Evolutionary conservation across 1,284 basidiomycete species (phyloP).

Genomic region (Cutaneotrichosporon sp.): DNA sequence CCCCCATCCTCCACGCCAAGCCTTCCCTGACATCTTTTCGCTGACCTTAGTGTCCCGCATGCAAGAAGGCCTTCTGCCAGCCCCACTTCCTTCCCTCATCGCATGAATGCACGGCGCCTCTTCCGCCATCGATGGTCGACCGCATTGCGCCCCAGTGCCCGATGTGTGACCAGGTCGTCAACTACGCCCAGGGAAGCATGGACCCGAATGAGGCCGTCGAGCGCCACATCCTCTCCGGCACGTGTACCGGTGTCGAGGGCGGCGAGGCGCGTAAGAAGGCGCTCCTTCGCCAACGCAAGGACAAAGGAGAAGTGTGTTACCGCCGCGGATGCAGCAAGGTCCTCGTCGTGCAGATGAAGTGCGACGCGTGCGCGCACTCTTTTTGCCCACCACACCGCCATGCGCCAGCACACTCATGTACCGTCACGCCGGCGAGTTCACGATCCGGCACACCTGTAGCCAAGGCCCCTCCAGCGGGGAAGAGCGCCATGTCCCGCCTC

Average conservation of each 20-base stretch:
- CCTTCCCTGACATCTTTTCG: not conserved
- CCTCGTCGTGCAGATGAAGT: conserved; percentile 50
- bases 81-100: conserved; percentile 50
- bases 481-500: conserved; percentile 37
- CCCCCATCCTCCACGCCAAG: not conserved
- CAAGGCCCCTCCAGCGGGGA: conserved; percentile 21
- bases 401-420: conserved; percentile 39
- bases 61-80: conserved; percentile 49
- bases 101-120: conserved; percentile 46
- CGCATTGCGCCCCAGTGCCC: conserved; percentile 52
- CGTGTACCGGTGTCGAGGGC: conserved; percentile 45
- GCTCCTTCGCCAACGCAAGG: conserved; percentile 41
- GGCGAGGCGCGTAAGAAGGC: conserved; percentile 44
- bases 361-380: conserved; percentile 41
- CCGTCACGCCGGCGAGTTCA: conserved; percentile 24
- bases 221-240: conserved; percentile 44
- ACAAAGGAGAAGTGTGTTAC: conserved; percentile 50
- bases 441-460: conserved; percentile 15
- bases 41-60: conserved; percentile 49
- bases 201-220: conserved; percentile 51
- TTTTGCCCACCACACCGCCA: conserved; percentile 49
- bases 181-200: conserved; percentile 28
- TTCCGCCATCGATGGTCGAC: conserved; percentile 49
- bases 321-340: conserved; percentile 45
- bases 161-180: conserved; percentile 47